Evolutionary conservation across 176 grass and related monocot genomes (phyloP), one percentile per base, ranked within the genome.

Genomic region (Pontederia crassipes): DNA sequence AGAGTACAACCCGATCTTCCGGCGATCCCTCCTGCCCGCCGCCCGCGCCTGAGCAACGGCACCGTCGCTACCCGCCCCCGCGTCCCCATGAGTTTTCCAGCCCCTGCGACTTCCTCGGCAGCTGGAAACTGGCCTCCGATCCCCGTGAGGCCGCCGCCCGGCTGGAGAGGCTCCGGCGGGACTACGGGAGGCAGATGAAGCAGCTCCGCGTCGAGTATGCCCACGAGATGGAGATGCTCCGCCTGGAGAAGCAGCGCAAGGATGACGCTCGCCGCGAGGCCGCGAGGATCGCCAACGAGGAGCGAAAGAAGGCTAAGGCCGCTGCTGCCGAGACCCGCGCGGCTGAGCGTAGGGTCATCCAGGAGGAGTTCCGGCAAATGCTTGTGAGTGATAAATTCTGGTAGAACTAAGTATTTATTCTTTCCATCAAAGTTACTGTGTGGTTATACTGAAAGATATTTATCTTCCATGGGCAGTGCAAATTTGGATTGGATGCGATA

Each of bases 251-350:
- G 67, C 78, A 88, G 79, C 82, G 77, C 45, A 98, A 88, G 74
- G 93, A 74, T 17, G 81, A 98, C 28, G 84, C 74, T 0, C 78
- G 87, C 28, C 70, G 81, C n/a, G 93, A 88, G 79, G 84, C 79
- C 48, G 62, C 68, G 14, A 74, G 87, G 14, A 18, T 83, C 60
- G 87, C 73, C 67, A 98, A 83, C 69, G 77, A 98, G 81, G 81
- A 92, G 65, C 82, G 79, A 70, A 97, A 85, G 74, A 85, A 72
- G 16, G 74, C 73, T 56, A 97, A 92, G 79, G 87, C 71, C 4
- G 78, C 79, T 14, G 87, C 83, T 10, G 87, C 84, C 40, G 24
- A 81, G 87, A 88, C 87, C 48, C 82, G 87, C 10, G 87, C 87
- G 1, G 87, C 78, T 10, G 84, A 91, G 76, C 72, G 84, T 7